Evolutionary conservation across 148 eudicot genomes (phyloP).

Genomic region (Persicaria tinctoria): DNA sequence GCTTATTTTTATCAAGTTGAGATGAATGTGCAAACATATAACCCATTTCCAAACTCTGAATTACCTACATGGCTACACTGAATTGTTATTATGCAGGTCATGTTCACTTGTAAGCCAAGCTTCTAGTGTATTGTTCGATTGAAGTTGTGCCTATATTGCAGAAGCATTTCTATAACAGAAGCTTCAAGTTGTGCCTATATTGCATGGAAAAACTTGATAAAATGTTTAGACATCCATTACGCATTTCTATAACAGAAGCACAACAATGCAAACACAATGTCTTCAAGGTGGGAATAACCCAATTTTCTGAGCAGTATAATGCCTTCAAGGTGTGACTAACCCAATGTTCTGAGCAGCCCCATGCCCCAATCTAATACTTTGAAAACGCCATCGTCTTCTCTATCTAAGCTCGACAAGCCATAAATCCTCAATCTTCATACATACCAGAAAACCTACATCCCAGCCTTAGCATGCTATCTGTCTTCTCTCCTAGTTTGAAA

Average conservation of each 20-base stretch:
- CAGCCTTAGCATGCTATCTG: background rate
- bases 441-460: background rate
- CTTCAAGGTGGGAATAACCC: background rate
- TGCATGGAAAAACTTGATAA: background rate
- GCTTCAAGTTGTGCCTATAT: background rate
- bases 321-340: background rate
- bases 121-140: background rate
- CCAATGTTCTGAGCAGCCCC: background rate
- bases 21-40: background rate
- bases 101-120: background rate
- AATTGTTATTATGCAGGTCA: no score
- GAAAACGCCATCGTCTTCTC: background rate
- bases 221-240: background rate
- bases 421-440: background rate
- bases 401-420: background rate
- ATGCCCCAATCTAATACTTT: background rate
- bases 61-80: background rate
- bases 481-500: background rate
- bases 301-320: background rate
- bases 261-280: background rate
- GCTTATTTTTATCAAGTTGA: background rate
- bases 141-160: background rate
- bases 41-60: background rate
- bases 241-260: background rate
- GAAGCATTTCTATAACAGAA: no score